Evolutionary conservation across 2,329 filamentous ascomycete genomes (phyloP), one percentile per base, ranked within the genome.

Genomic region (Venturia nashicola): DNA sequence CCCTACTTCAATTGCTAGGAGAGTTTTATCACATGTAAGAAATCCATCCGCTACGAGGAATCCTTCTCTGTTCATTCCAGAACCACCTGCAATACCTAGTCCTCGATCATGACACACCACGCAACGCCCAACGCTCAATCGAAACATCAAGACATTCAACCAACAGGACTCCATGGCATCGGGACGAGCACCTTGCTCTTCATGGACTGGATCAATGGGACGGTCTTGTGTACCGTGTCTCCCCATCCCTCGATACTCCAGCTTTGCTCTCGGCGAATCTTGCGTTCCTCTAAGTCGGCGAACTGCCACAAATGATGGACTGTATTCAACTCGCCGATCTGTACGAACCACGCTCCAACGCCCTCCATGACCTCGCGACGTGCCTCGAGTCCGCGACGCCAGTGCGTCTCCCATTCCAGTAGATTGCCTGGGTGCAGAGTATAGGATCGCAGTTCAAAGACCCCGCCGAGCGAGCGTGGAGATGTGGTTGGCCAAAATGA

Each of bases 251-350:
- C 89, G 48, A 96, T 85, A 68, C 86, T 85, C 94, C 94, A 99
- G 75, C 92, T 97, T 82, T 95, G 86, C 81, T 99, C 94, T 68
- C 94, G 85, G 68, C 91, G 85, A 43, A 89, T 79, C 76, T 95
- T 94, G 68, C 94, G 86, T 79, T 97, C 94, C 76, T 97, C 92
- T 66, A 99, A 78, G 75, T 99, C 90, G 69, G 93, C 92, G 79
- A 97, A 99, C 74, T 99, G 94, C 94, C 94, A 99, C 27, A 99
- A 82, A 74, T 97, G 93, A 76, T 99, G 92, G 42, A 99, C 94
- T 0, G 91, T 97, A 79, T 99, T 99, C 67, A 99, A 82, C 63
- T 97, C 93, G 66, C 94, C 94, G 71, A 99, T 93, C 78, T 99
- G 94, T 48, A 97, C 93, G 71, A 99, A 99, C 94, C 94, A 99